phyloP scores from a whole-genome alignment of 1,284 basidiomycete genomes.

The Rugiboletus extremiorientalis region DNA sequence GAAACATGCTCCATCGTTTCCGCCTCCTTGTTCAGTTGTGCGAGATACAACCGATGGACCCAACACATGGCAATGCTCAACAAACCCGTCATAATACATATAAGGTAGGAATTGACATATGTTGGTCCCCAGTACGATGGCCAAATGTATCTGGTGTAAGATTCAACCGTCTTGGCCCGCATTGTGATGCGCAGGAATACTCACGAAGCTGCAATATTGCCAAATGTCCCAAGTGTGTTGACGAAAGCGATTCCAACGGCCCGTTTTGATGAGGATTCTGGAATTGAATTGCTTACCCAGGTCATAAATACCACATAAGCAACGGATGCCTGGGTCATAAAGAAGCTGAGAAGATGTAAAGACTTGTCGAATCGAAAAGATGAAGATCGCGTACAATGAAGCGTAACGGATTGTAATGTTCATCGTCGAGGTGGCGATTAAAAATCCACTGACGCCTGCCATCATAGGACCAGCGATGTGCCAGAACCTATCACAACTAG shows the following conservation, averaged over 20 bases:
- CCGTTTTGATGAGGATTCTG: constrained; percentile 50
- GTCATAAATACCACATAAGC: constrained; percentile 50
- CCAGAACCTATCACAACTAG: constrained; percentile 47
- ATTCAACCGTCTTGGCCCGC: neutral
- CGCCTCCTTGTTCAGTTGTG: constrained; percentile 45
- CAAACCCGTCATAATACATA: constrained; percentile 50
- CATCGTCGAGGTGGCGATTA: constrained; percentile 57
- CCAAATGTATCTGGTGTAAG: constrained; percentile 43
- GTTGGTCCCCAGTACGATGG: constrained; percentile 38
- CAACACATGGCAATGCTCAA: constrained; percentile 53
- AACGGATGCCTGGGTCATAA: constrained; percentile 55
- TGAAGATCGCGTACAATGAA: constrained; percentile 38
- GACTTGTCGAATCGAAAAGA: neutral
- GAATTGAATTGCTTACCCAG: constrained; percentile 53
- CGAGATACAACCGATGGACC: constrained; percentile 51
- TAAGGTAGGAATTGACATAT: constrained; percentile 39
- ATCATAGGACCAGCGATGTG: constrained; percentile 47
- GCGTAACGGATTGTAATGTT: constrained; percentile 50
- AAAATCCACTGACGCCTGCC: constrained; percentile 51
- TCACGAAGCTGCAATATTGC: constrained; percentile 53
- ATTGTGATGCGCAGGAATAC: constrained; percentile 20
- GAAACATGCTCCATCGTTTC: constrained; percentile 43
- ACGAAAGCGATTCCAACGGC: constrained; percentile 52
- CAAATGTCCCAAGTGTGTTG: constrained; percentile 52
- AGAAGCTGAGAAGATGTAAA: constrained; percentile 37